Percentiles rank a stretch among this genome's conserved stretches.
Evolutionary conservation across 805 yeast genomes (phyloP).

Genomic region (Hanseniaspora guilliermondii): DNA sequence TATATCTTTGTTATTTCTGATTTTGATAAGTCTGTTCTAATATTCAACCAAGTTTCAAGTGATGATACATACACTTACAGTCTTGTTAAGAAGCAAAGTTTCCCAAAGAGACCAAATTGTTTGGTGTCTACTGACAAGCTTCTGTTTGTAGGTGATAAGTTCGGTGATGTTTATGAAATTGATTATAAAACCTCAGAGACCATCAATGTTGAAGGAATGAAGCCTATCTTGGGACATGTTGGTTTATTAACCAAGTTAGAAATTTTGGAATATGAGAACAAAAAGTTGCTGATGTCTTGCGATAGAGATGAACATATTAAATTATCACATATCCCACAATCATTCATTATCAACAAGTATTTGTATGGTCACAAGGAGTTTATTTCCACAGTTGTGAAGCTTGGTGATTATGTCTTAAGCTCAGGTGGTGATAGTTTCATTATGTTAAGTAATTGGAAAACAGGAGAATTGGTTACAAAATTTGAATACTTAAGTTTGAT

Average conservation of each 20-base stretch:
- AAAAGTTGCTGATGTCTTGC: constrained; percentile 51
- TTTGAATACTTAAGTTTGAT: constrained; percentile 37
- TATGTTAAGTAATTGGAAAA: constrained; percentile 68
- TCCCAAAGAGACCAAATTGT: constrained; percentile 90
- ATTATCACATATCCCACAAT: constrained; percentile 64
- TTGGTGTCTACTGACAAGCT: constrained; percentile 42
- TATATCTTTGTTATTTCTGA: constrained; percentile 61
- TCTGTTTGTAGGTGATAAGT: constrained; percentile 78
- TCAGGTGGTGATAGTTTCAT: constrained; percentile 86
- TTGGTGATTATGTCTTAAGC: constrained; percentile 47
- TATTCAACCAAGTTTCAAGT: constrained; percentile 34
- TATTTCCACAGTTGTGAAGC: constrained; percentile 48
- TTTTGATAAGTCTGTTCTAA: constrained; percentile 66
- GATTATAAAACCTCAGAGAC: constrained; percentile 26
- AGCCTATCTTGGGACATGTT: constrained; percentile 86
- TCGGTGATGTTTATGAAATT: constrained; percentile 79
- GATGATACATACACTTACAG: constrained; percentile 32
- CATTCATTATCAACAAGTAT: constrained; percentile 68
- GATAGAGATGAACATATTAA: constrained; percentile 96
- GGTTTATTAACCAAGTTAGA: constrained; percentile 80
- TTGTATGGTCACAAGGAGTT: constrained; percentile 80
- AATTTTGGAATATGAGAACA: constrained; percentile 20
- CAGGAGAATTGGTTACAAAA: constrained; percentile 36
- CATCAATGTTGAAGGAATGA: constrained; percentile 32
- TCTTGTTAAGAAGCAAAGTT: constrained; percentile 55